Conservation (phyloP, 2,329 filamentous ascomycete species). For the Colletotrichum tanaceti region DNA sequence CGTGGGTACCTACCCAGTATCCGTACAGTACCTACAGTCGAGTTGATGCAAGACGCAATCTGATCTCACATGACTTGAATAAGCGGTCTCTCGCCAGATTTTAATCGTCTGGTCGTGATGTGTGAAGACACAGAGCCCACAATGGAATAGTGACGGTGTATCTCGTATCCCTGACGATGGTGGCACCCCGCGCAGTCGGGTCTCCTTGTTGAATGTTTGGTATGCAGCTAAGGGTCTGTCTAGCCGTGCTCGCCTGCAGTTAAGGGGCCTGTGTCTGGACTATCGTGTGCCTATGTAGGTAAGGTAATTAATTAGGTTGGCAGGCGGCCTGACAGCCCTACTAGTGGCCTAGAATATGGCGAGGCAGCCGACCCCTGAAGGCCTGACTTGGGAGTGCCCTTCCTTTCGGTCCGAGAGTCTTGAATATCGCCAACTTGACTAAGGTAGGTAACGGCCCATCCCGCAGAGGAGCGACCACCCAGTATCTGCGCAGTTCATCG, state of each 20-base stretch:
- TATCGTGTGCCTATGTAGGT: constrained; percentile 4
- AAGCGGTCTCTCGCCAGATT: not conserved
- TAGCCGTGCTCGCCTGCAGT: constrained; percentile 31
- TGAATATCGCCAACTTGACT: not conserved
- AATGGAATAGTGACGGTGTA: too few species aligned
- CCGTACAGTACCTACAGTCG: too few species aligned
- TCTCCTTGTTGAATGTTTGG: not conserved
- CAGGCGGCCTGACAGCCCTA: constrained; percentile 16
- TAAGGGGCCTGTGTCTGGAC: constrained; percentile 27
- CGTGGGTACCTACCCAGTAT: not conserved
- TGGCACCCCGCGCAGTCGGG: not conserved
- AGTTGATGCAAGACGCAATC: not conserved
- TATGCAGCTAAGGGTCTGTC: constrained; percentile 12
- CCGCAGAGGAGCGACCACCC: not conserved
- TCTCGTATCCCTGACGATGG: constrained; percentile 6
- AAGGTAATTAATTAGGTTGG: too few species aligned
- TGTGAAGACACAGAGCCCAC: not conserved
- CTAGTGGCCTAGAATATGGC: not conserved
- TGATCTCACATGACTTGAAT: not conserved
- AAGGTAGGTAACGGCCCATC: not conserved
- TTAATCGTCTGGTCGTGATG: not conserved
- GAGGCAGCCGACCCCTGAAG: constrained; percentile 1
- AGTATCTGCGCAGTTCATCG: not conserved
- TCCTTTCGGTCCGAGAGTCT: constrained; percentile 10
- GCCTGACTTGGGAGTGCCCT: constrained; percentile 12